Conservation (phyloP, 805 yeast species). For the Cyberlindnera xylosilytica region DNA sequence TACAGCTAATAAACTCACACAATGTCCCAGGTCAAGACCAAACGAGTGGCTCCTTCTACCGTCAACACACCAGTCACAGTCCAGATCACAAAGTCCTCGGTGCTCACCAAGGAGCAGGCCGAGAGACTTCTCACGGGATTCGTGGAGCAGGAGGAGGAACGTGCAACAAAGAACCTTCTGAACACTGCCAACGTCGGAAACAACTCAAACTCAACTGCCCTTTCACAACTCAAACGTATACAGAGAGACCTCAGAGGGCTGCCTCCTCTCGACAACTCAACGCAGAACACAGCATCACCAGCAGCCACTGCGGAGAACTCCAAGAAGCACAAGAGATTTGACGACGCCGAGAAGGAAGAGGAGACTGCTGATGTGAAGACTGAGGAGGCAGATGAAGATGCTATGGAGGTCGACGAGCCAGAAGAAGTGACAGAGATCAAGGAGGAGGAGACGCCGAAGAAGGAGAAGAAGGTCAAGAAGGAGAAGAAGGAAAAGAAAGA, state of each 20-base stretch:
- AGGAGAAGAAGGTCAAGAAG: constrained; percentile 12
- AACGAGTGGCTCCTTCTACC: constrained; percentile 20
- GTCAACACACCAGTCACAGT: constrained; percentile 28
- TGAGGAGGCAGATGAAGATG: constrained; percentile 1
- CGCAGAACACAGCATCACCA: background rate
- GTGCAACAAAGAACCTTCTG: constrained; percentile 13
- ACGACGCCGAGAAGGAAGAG: constrained; percentile 9
- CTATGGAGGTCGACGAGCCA: constrained; percentile 14
- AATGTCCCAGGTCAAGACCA: constrained; percentile 17
- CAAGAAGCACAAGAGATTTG: constrained; percentile 24
- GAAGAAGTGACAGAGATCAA: constrained; percentile 3
- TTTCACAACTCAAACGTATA: constrained; percentile 64
- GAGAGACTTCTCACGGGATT: constrained; percentile 43
- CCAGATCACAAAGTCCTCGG: constrained; percentile 12
- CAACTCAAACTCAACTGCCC: constrained; percentile 26
- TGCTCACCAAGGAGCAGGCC: constrained; percentile 40
- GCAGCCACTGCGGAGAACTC: constrained; percentile 5
- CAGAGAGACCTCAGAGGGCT: constrained; percentile 79
- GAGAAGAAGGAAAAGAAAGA: constrained; percentile 16
- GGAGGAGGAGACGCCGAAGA: constrained; percentile 8
- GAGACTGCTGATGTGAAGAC: background rate
- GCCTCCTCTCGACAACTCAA: constrained; percentile 49
- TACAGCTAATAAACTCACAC: background rate
- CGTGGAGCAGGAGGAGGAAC: constrained; percentile 30
- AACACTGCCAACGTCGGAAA: constrained; percentile 23